Percentiles rank a stretch among this genome's conserved stretches.
Conservation (phyloP, 345 rosid genomes). For the Erysimum cheiranthoides region DNA sequence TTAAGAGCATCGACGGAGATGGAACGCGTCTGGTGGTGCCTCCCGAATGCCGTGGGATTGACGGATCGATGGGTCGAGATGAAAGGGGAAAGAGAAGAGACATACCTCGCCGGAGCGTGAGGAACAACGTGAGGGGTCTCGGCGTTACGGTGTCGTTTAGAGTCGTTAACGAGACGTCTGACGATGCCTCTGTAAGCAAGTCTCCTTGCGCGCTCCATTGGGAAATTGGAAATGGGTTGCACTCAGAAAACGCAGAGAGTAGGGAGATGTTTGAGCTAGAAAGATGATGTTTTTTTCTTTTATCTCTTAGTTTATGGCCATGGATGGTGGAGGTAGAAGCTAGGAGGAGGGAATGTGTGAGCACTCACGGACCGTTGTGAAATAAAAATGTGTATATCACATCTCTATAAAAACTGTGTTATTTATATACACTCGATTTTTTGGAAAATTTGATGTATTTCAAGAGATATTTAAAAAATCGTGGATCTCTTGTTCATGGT, state of each 20-base stretch:
- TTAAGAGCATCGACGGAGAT: slow-evolving; percentile 80
- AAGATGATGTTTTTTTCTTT: neutral
- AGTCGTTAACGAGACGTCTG: slow-evolving; percentile 62
- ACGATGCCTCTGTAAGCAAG: slow-evolving; percentile 84
- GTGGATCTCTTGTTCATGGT: slow-evolving; percentile 24
- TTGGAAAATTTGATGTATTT: neutral
- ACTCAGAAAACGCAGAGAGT: neutral
- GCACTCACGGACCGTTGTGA: slow-evolving; percentile 11
- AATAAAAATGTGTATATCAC: slow-evolving; percentile 25
- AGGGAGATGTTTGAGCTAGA: neutral
- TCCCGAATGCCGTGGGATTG: slow-evolving; percentile 33
- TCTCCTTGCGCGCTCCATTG: slow-evolving; percentile 90
- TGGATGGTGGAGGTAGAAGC: slow-evolving; percentile 33
- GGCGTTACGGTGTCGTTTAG: slow-evolving; percentile 57
- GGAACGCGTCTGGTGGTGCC: slow-evolving; percentile 57
- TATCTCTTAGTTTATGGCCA: slow-evolving; percentile 41
- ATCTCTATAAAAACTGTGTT: slow-evolving; percentile 16
- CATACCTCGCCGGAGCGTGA: slow-evolving; percentile 69
- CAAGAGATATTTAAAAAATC: no score
- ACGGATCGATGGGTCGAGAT: slow-evolving; percentile 47
- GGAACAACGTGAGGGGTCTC: slow-evolving; percentile 48
- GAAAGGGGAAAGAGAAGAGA: slow-evolving; percentile 75
- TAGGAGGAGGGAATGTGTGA: slow-evolving; percentile 37
- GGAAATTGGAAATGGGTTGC: neutral
- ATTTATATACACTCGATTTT: slow-evolving; percentile 22